These are phyloP conservation scores for Fusarium aywerte DNA, from an alignment of 2,329 filamentous ascomycete genomes.

Conservation along the genomic window DNA sequence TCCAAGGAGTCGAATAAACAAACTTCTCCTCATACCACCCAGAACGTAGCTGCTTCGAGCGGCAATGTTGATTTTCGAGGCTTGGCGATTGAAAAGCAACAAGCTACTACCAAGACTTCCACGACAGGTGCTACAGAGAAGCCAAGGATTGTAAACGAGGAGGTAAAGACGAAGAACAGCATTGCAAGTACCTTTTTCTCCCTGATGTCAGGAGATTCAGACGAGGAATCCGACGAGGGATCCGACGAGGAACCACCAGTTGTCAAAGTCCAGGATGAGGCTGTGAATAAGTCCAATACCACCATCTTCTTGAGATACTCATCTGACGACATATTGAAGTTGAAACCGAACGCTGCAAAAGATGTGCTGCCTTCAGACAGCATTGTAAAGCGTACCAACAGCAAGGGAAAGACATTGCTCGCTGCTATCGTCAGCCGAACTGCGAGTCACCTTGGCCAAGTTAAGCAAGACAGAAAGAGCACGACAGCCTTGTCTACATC, in stretches of 20 bases:
- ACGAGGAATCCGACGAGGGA: constrained; percentile 10
- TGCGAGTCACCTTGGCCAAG: not conserved
- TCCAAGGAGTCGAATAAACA: not conserved
- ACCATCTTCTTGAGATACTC: not conserved
- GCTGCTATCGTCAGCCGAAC: not conserved
- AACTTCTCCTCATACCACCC: not conserved
- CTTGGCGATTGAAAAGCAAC: not conserved
- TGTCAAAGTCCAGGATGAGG: not conserved
- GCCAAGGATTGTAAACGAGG: not conserved
- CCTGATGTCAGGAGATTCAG: constrained; percentile 16
- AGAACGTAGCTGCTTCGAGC: not conserved
- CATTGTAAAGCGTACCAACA: not conserved
- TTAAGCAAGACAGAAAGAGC: not conserved
- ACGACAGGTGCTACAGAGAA: not conserved
- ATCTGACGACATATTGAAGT: constrained; percentile 18
- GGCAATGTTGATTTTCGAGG: not conserved
- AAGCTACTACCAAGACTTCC: not conserved
- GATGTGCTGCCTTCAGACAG: not conserved
- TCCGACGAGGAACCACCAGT: not conserved
- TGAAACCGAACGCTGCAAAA: constrained; percentile 3
- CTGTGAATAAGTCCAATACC: not conserved
- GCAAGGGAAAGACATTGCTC: not conserved
- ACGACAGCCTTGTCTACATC: not conserved
- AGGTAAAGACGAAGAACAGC: not conserved
- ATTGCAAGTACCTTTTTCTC: constrained; percentile 39